Evolutionary conservation across 2,329 filamentous ascomycete genomes (phyloP).

Genomic region (Mycocentrospora acerina): DNA sequence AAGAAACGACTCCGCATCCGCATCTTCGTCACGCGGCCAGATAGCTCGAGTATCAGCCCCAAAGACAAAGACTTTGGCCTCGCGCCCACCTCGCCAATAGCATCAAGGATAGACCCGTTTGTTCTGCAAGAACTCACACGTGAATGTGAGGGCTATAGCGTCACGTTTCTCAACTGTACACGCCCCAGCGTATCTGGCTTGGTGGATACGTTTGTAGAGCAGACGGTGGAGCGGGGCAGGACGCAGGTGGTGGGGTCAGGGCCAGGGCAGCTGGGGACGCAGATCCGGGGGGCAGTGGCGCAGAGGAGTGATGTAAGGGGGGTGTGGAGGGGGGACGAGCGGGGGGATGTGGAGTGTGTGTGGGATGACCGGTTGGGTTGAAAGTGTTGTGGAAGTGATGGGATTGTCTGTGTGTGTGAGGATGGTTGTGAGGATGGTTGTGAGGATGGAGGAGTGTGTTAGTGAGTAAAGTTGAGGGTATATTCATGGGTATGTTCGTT

Average conservation of each 20-base stretch:
- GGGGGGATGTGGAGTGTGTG: slow-evolving; percentile 24
- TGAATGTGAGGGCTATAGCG: slow-evolving; percentile 16
- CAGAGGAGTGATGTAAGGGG: slow-evolving; percentile 15
- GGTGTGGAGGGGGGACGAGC: slow-evolving; percentile 32
- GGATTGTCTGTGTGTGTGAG: too few species aligned
- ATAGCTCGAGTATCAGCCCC: slow-evolving; percentile 2
- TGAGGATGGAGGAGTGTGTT: too few species aligned
- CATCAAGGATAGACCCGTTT: slow-evolving; percentile 1
- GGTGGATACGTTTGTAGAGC: slow-evolving; percentile 17
- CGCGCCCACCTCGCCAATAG: slow-evolving; percentile 3
- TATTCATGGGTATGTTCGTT: too few species aligned
- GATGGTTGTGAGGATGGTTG: too few species aligned
- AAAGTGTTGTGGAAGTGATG: too few species aligned
- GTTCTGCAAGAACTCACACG: slow-evolving; percentile 11
- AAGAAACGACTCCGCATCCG: slow-evolving; percentile 14
- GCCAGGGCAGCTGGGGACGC: slow-evolving; percentile 22
- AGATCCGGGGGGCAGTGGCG: slow-evolving; percentile 29
- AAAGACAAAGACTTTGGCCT: slow-evolving; percentile 7
- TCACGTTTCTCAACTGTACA: slow-evolving; percentile 21
- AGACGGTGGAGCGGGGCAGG: slow-evolving; percentile 16
- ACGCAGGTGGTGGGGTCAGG: slow-evolving; percentile 27
- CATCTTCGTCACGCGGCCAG: slow-evolving; percentile 17
- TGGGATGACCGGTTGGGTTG: slow-evolving; percentile 35
- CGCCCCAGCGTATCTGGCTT: slow-evolving; percentile 14
- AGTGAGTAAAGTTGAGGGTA: too few species aligned